Conservation (phyloP, 768 basidiomycete genomes). For the Trametes elegans region DNA sequence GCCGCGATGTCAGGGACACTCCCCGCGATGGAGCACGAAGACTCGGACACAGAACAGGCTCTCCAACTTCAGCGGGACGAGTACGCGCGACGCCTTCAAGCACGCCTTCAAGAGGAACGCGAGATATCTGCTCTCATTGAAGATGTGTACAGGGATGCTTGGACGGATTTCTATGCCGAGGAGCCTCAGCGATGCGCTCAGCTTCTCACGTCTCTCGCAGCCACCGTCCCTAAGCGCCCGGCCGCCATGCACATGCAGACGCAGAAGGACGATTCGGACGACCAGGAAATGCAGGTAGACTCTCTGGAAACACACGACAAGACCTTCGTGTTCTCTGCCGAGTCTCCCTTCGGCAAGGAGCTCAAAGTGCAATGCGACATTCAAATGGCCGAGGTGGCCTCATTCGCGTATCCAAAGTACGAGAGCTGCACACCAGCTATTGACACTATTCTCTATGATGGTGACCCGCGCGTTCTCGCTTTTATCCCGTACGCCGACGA, state of each 20-base stretch:
- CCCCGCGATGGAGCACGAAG: neutral
- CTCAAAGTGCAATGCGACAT: too few relatives aligned
- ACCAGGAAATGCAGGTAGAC: neutral
- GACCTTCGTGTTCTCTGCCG: neutral
- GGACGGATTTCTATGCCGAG: conserved; percentile 49
- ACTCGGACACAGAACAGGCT: neutral
- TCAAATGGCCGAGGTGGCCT: too few relatives aligned
- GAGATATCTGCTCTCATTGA: neutral
- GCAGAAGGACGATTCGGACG: neutral
- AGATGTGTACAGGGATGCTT: conserved; percentile 36
- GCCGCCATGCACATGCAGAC: neutral
- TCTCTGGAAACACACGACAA: neutral
- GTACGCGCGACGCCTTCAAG: neutral
- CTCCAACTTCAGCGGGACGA: neutral
- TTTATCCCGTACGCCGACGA: conserved; percentile 54
- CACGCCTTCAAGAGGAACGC: neutral
- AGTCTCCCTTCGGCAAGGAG: neutral
- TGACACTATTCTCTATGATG: conserved; percentile 27
- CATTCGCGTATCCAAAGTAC: conserved; percentile 38
- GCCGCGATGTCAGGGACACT: neutral
- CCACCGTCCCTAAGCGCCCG: neutral
- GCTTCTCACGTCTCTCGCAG: conserved; percentile 23
- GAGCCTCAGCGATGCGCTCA: conserved; percentile 34
- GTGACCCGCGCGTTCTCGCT: neutral
- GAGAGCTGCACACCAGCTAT: conserved; percentile 46